These are phyloP conservation scores for Hanseniaspora opuntiae DNA, from an alignment of 805 yeast genomes.

Conservation along the genomic window DNA sequence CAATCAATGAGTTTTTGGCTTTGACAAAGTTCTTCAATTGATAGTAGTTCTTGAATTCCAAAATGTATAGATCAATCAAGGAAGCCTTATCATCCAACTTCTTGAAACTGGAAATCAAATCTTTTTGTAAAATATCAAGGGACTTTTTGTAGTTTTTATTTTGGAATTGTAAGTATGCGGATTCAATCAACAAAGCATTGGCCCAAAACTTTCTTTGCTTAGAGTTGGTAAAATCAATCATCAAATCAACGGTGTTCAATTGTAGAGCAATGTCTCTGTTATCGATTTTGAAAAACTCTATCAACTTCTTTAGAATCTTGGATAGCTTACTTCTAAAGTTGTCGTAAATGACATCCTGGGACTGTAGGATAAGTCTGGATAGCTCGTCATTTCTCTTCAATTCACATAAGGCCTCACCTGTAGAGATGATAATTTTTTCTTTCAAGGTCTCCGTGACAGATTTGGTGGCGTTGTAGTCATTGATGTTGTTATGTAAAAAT, in stretches of 20 bases:
- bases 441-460: constrained; percentile 34
- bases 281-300: constrained; percentile 60
- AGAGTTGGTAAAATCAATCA: constrained; percentile 73
- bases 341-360: constrained; percentile 52
- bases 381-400: constrained; percentile 39
- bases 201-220: constrained; percentile 80
- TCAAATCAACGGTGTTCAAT: constrained; percentile 57
- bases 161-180: constrained; percentile 60
- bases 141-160: constrained; percentile 56
- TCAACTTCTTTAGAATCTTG: constrained; percentile 66
- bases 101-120: constrained; percentile 71
- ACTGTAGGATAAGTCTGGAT: constrained; percentile 46
- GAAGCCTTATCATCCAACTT: constrained; percentile 91
- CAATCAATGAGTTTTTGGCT: constrained; percentile 79
- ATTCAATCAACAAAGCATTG: constrained; percentile 73
- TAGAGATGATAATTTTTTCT: constrained; percentile 59
- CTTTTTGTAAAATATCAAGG: constrained; percentile 48
- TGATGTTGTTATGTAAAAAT: not conserved
- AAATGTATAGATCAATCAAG: constrained; percentile 83
- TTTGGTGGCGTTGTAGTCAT: not conserved
- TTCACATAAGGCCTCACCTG: constrained; percentile 57
- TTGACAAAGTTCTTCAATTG: constrained; percentile 83
- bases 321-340: constrained; percentile 80
- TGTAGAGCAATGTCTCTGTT: constrained; percentile 55
- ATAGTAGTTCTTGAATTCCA: constrained; percentile 82